Evolutionary conservation across 78 protist species (phyloP).

Genomic region (Mastigamoeba balamuthi): DNA sequence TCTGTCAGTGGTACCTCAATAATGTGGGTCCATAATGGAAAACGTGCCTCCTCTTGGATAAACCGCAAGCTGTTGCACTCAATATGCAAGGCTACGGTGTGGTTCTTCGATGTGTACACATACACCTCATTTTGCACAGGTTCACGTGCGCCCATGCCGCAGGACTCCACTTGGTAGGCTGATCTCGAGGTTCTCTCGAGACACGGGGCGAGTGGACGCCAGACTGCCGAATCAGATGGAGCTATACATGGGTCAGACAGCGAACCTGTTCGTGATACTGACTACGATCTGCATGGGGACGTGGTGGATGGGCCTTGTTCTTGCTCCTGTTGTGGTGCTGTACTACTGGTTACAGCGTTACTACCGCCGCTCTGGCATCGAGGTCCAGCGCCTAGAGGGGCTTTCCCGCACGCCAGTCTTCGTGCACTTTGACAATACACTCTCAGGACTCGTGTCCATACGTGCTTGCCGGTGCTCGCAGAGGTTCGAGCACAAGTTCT

Average conservation of each 20-base stretch:
- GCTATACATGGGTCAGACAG: conserved; percentile 4
- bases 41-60: background rate
- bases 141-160: too few relatives aligned
- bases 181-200: conserved; percentile 87
- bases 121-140: background rate
- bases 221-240: background rate
- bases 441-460: conserved; percentile 31
- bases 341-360: conserved; percentile 14
- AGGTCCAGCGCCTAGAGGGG: conserved; percentile 67
- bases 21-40: conserved; percentile 1
- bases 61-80: background rate
- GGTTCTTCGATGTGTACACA: conserved; percentile 93
- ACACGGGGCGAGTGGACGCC: conserved; percentile 41
- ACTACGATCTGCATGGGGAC: conserved; percentile 2
- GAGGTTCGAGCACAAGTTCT: background rate
- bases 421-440: conserved; percentile 53
- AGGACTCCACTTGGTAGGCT: conserved; percentile 96
- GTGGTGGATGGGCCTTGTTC: conserved; percentile 4
- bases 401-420: conserved; percentile 66
- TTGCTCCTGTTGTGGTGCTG: conserved; percentile 8
- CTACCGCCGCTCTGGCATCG: conserved; percentile 22
- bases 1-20: background rate
- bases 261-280: conserved; percentile 1
- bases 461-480: conserved; percentile 15
- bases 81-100: conserved; percentile 60